phyloP scores from a whole-genome alignment of 2,329 filamentous ascomycete species.

The Cladosporium sphaerospermum region DNA sequence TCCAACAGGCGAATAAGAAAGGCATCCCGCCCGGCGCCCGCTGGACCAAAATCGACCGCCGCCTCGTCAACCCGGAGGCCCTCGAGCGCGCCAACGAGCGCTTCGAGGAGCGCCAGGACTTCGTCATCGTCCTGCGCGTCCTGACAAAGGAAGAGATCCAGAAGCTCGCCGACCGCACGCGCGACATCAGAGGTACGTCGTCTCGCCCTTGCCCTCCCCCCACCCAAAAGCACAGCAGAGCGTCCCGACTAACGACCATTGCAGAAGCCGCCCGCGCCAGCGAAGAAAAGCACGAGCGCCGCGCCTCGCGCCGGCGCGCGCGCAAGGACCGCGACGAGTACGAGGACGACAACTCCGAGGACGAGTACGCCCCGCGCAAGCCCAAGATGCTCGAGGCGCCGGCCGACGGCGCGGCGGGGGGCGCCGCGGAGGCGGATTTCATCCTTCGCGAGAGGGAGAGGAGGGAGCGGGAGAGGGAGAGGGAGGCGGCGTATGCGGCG shows the following conservation, averaged over 20 bases:
- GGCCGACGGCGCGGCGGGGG: slow-evolving; percentile 11
- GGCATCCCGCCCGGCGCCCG: slow-evolving; percentile 59
- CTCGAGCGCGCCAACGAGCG: slow-evolving; percentile 81
- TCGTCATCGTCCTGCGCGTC: slow-evolving; percentile 86
- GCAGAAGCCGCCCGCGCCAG: slow-evolving; percentile 15
- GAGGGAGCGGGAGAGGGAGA: slow-evolving; percentile 19
- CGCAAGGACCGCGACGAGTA: slow-evolving; percentile 29
- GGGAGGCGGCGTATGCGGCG: slow-evolving; percentile 18
- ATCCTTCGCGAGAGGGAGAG: slow-evolving; percentile 23
- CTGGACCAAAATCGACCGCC: slow-evolving; percentile 89
- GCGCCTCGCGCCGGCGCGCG: slow-evolving; percentile 19
- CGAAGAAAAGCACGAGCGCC: slow-evolving; percentile 25
- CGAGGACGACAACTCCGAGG: slow-evolving; percentile 28
- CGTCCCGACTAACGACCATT: slow-evolving; percentile 4
- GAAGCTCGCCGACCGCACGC: slow-evolving; percentile 73
- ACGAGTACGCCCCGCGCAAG: slow-evolving; percentile 25
- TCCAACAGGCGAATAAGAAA: slow-evolving; percentile 30
- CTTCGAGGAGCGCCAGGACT: slow-evolving; percentile 86
- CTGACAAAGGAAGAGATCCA: slow-evolving; percentile 85
- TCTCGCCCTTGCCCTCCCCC: neutral
- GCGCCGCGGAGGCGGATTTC: slow-evolving; percentile 22
- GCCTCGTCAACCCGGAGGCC: slow-evolving; percentile 83
- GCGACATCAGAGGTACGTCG: slow-evolving; percentile 60
- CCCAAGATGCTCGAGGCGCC: slow-evolving; percentile 32
- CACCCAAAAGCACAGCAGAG: neutral